Base-by-base conservation (phyloP, 2,329 filamentous ascomycete species). In the Alternaria sp. region DNA sequence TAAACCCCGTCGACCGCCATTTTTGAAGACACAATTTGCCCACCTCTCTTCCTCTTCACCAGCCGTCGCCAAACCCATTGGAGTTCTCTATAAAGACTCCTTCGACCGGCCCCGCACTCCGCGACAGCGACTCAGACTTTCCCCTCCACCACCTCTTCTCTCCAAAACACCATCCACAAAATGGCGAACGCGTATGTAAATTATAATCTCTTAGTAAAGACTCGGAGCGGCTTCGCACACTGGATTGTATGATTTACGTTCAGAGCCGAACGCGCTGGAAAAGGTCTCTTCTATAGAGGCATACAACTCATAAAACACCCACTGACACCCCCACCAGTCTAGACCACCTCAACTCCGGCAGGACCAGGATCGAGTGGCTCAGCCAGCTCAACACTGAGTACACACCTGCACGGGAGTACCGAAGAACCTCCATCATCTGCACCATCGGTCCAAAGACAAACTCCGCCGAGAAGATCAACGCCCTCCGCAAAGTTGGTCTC, bases 401-500 rank as follows among this genome's bases (percentile, higher is more conserved):
- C 84, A 86, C 87, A 73, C 94, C 94, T 58, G 87, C 90, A 75
- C 92, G 90, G 82, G 94, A 96, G 85, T 96, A 95, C 83, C 93
- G 95, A 77, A 91, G 95, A 72, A 97, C 94, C 66, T 97, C 94
- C 78, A 99, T 99, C 85, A 97, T 99, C 83, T 93, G 94, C 85
- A 98, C 95, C 75, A 98, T 99, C 80, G 95, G 95, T 65, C 95
- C 95, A 79, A 99, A 98, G 90, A 99, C 95, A 74, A 99, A 99
- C 87, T 96, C 93, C 38, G 90, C 94, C 59, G 92, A 97, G 85
- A 94, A 93, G 82, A 96, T 99, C 85, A 98, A 98, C 84, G 87
- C 89, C 80, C 91, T 99, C 75, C 92, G 94, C 81, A 87, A 86
- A 78, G 91, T 90, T 69, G 95, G 95, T 82, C 90, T 98, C 76